Evolutionary conservation across 2,329 filamentous ascomycete species (phyloP), one percentile per base, ranked within the genome.

Genomic region (Neopestalotiopsis rosae): DNA sequence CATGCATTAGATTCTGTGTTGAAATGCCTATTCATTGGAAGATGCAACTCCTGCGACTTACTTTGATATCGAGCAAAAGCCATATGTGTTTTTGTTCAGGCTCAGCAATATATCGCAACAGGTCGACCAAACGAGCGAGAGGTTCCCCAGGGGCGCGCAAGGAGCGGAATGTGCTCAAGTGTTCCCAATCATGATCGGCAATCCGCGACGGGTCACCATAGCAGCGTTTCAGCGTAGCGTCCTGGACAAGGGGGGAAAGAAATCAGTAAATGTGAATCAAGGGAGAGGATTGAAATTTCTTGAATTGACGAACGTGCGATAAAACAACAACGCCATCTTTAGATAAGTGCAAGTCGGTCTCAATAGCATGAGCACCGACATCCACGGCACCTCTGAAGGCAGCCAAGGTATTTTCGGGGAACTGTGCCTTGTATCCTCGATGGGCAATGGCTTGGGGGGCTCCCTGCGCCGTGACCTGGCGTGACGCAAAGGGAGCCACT

Each of bases 51-150:
- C n/a, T n/a, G n/a, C n/a, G n/a, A n/a, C n/a, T n/a, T n/a, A 93
- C 91, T 85, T 98, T 98, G 78, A 98, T 93, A 78, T 98, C 95
- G 3, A 98, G 83, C 70, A 98, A 80, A 5, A 96, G 75, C 95
- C 95, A 97, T 7, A 95, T 84, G 57, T 91, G 79, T 75, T 93
- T 89, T 52, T 87, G 78, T 1, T 85, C 91, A 0, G 90, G 90
- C 72, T 88, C 83, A 0, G 88, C 84, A 66, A 98, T 79, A 76
- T 91, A 95, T 69, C 88, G 85, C 9, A 98, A 83, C 66, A 98
- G 81, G 75, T 98, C 95, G 28, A 80, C 75, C 13, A 98, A 83
- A 38, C 92, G 85, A 5, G 94, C 90, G 89, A 98, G 91, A 1
- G 86, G 84, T 77, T 93, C 87, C 68, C 89, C 86, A 9, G 94